These are phyloP conservation scores for Plasmodium knowlesi DNA, from an alignment of 169 alveolate genomes.

Conservation along the genomic window DNA sequence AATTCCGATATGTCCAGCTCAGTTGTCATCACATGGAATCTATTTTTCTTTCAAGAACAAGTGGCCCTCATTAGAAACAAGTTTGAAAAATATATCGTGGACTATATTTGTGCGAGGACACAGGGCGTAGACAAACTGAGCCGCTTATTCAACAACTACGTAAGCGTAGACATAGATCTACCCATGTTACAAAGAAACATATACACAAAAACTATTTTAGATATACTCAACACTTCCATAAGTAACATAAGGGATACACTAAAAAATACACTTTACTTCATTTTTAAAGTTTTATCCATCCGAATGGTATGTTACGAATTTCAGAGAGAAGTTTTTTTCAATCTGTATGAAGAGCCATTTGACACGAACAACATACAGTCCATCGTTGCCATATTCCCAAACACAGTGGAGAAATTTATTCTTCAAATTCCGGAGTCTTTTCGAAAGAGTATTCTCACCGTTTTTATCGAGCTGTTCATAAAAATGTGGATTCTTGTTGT, in stretches of 20 bases:
- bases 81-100: constrained; percentile 53
- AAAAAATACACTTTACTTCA: constrained; percentile 45
- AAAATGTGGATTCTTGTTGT: constrained; percentile 69
- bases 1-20: constrained; percentile 53
- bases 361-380: background rate
- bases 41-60: constrained; percentile 50
- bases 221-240: constrained; percentile 45
- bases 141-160: constrained; percentile 15
- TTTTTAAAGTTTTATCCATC: constrained; percentile 61
- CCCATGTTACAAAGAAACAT: constrained; percentile 33
- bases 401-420: constrained; percentile 56
- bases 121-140: constrained; percentile 22
- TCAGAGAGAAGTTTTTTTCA: constrained; percentile 59
- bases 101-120: constrained; percentile 42
- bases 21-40: constrained; percentile 64
- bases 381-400: constrained; percentile 41
- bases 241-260: constrained; percentile 60
- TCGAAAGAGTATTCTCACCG: constrained; percentile 40
- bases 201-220: constrained; percentile 65
- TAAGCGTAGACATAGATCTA: constrained; percentile 3
- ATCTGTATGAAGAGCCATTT: constrained; percentile 44
- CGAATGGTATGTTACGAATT: constrained; percentile 70
- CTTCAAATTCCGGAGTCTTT: constrained; percentile 28
- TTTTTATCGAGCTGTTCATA: constrained; percentile 53
- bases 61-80: constrained; percentile 38